These are phyloP conservation scores for Digitaria exilis DNA, from an alignment of 202 grass and related monocot species.

Conservation along the genomic window DNA sequence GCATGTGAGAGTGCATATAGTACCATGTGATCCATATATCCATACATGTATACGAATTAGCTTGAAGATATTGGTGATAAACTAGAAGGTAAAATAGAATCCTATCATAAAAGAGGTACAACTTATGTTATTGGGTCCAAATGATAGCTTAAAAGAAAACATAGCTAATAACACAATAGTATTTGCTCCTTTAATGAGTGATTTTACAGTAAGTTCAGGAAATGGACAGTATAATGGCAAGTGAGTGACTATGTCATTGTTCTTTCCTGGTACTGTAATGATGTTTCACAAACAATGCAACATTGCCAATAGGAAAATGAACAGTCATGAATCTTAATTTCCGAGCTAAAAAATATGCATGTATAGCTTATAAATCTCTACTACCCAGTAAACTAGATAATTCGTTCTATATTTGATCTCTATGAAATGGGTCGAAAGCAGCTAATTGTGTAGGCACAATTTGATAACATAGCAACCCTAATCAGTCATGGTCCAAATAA, in stretches of 20 bases:
- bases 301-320: conserved; percentile 10
- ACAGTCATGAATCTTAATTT: neutral
- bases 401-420: neutral
- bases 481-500: neutral
- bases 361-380: neutral
- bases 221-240: conserved; percentile 8
- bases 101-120: neutral
- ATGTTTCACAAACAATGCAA: conserved; percentile 1
- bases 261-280: conserved; percentile 6
- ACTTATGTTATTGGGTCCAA: conserved; percentile 6
- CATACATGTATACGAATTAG: conserved; percentile 14
- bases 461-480: conserved; percentile 9
- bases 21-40: conserved; percentile 15
- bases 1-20: conserved; percentile 6
- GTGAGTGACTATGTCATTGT: conserved; percentile 7
- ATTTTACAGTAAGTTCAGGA: conserved; percentile 13
- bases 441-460: neutral
- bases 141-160: neutral
- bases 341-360: neutral
- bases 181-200: conserved; percentile 22
- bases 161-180: conserved; percentile 11
- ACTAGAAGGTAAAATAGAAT: conserved; percentile 20
- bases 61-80: conserved; percentile 25
- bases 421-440: conserved; percentile 21
- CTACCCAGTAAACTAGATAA: conserved; percentile 7